A percentile compares a stretch with the other conserved stretches of the same genome.
phyloP scores from a whole-genome alignment of 176 grass and related monocot genomes.

The Triticum turgidum region DNA sequence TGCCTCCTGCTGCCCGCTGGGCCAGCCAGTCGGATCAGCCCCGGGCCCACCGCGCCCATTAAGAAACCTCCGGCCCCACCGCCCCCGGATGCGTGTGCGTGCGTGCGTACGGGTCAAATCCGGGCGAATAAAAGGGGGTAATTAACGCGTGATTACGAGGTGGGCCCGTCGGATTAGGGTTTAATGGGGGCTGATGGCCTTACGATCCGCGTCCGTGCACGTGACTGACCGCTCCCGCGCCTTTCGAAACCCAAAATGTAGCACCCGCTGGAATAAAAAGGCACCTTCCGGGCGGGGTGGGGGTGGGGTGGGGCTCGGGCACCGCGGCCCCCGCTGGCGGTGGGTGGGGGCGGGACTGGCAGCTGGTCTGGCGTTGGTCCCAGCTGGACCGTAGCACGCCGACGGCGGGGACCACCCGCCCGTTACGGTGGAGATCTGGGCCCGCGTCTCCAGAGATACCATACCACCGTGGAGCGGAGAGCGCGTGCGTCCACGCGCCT shows the following conservation, averaged over 20 bases:
- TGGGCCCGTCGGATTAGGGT: neutral
- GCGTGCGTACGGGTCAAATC: neutral
- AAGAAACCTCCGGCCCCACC: neutral
- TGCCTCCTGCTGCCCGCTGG: conserved; percentile 15
- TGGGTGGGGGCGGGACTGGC: neutral
- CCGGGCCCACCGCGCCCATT: neutral
- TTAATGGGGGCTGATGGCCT: neutral
- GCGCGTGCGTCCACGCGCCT: neutral
- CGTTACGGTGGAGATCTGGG: conserved; percentile 14
- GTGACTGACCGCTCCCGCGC: conserved; percentile 24
- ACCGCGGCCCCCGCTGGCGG: neutral
- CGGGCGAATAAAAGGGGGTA: neutral
- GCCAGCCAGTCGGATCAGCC: neutral
- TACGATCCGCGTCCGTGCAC: conserved; percentile 36
- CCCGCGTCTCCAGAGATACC: conserved; percentile 12
- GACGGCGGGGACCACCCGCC: conserved; percentile 34
- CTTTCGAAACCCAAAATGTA: neutral
- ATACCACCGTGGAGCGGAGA: neutral
- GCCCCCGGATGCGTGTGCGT: neutral
- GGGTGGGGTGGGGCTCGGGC: too few species aligned
- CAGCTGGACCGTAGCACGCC: conserved; percentile 47
- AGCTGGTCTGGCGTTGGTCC: conserved; percentile 18
- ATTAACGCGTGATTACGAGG: conserved; percentile 27
- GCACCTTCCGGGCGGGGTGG: neutral
- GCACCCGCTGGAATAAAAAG: neutral